Base-by-base conservation (phyloP, 2,329 filamentous ascomycete species). In the Seiridium cupressi region DNA sequence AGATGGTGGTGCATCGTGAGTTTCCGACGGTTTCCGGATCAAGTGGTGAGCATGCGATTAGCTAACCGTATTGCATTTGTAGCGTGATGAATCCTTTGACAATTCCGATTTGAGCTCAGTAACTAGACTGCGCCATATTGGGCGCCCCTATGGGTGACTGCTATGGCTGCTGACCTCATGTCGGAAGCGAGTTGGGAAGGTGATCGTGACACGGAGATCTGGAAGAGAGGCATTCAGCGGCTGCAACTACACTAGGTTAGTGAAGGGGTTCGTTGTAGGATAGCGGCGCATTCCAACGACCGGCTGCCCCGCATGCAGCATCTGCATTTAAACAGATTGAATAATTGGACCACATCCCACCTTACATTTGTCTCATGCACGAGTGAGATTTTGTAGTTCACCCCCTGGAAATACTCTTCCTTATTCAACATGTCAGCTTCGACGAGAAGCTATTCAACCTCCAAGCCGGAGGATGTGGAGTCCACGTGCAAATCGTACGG, bases 1-100 rank as follows among this genome's bases (percentile, higher is more conserved):
- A 11, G 85, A 88, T 73, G 86, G 84, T 3, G 86, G 85, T 6
- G 81, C 83, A 26, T 73, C 72, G 73, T 74, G 61, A 70, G 72
- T 68, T 44, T 7, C 40, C 51, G 38, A 35, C 44, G 57, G 26
- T 57, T 51, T 42, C 40, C 35, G 44, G 38, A 7, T 32, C 32
- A 13, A n/a, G 32, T 32, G 11, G 13, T 32, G 9, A n/a, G 18
- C 18, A 10, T 51, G 32, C 18, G 34, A 51, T 51, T 35, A 51
- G 49, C 49, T 51, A 35, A 51, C 49, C 36, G 34, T 26, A 26
- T 26, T 26, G 18, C 18, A 35, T 49, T 34, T 40, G 35, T 36
- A 75, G 72, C 60, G 73, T 73, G 8, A 77, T 78, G 74, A 76
- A 74, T 62, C 76, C 75, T 13, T 66, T 77, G 61, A 75, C 72